Conservation (phyloP, 805 yeast genomes). For the Saturnispora saitoi region DNA sequence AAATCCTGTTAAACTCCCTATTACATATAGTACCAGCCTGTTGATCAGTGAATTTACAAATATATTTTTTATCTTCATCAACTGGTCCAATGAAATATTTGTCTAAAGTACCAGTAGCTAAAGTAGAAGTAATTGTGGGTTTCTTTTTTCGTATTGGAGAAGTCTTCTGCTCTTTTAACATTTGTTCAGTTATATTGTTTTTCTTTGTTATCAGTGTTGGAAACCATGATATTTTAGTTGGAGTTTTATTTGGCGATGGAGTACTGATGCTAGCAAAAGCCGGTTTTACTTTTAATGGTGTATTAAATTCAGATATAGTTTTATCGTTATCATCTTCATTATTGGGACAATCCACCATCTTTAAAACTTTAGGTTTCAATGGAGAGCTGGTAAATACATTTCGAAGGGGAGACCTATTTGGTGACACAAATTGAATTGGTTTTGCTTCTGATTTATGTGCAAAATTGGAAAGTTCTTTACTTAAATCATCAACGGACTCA, state of each 20-base stretch:
- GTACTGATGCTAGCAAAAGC: constrained; percentile 20
- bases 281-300: constrained; percentile 24
- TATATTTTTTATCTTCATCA: constrained; percentile 54
- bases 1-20: constrained; percentile 76
- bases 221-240: constrained; percentile 28
- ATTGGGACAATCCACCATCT: constrained; percentile 1
- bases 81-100: constrained; percentile 76
- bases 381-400: constrained; percentile 11
- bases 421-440: constrained; percentile 6
- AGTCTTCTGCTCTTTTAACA: constrained; percentile 31
- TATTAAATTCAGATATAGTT: constrained; percentile 13
- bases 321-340: constrained; percentile 10
- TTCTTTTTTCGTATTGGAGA: constrained; percentile 40
- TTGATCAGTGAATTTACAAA: constrained; percentile 47
- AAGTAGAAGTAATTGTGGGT: constrained; percentile 49
- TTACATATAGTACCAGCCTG: constrained; percentile 52
- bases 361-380: constrained; percentile 6
- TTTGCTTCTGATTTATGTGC: constrained; percentile 8
- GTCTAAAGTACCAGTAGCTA: constrained; percentile 88
- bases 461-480: constrained; percentile 5
- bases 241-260: constrained; percentile 24
- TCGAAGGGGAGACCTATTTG: constrained; percentile 6
- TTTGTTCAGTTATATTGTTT: constrained; percentile 22
- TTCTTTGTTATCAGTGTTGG: constrained; percentile 28
- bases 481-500: constrained; percentile 3